Evolutionary conservation across 257 asterid species (phyloP).

Genomic region (Solanum bukasovii): DNA sequence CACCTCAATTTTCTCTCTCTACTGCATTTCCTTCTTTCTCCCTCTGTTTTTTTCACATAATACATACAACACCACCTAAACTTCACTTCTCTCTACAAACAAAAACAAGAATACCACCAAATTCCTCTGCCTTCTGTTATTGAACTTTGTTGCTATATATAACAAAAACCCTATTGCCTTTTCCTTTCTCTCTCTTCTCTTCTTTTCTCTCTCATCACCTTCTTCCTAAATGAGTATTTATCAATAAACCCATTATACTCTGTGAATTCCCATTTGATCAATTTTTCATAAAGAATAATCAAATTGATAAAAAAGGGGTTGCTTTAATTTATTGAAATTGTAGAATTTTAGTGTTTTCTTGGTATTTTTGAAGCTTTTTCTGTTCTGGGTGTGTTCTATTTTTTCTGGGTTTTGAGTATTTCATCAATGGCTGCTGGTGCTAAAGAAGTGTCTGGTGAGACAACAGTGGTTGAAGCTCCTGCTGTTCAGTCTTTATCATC

Average conservation of each 20-base stretch:
- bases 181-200: neutral
- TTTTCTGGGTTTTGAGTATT: slow-evolving; percentile 3
- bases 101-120: neutral
- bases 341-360: neutral
- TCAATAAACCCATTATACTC: neutral
- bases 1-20: neutral
- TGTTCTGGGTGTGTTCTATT: neutral
- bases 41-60: neutral
- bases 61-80: neutral
- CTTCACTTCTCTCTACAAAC: neutral
- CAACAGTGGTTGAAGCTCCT: slow-evolving; percentile 43
- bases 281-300: neutral
- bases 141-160: neutral
- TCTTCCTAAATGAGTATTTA: neutral
- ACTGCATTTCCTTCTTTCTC: neutral
- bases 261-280: neutral
- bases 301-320: neutral
- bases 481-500: slow-evolving; percentile 19
- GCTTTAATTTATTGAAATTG: neutral
- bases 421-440: slow-evolving; percentile 84
- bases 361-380: slow-evolving; percentile 8
- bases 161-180: neutral
- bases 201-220: neutral
- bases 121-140: neutral
- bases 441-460: slow-evolving; percentile 55